Conservation (phyloP, 345 rosid species). For the Anastatica hierochuntica region DNA sequence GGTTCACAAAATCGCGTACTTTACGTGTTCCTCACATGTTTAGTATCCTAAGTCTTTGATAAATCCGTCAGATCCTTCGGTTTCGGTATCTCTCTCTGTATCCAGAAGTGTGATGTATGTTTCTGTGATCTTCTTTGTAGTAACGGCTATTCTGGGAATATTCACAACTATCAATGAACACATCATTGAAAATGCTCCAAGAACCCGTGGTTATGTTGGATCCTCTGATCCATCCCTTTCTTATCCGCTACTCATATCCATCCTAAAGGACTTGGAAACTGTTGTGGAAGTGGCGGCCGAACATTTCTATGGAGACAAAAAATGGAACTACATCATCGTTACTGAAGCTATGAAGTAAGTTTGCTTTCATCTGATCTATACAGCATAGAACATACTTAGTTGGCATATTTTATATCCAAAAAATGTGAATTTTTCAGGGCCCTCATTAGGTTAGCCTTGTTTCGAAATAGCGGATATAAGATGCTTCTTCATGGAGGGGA, state of each 20-base stretch:
- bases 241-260: slow-evolving; percentile 62
- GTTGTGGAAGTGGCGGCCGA: slow-evolving; percentile 83
- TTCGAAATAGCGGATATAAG: slow-evolving; percentile 65
- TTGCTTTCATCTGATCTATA: not conserved
- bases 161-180: slow-evolving; percentile 78
- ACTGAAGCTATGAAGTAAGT: slow-evolving; percentile 80
- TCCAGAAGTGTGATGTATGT: slow-evolving; percentile 9
- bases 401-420: not conserved
- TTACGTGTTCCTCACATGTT: not conserved
- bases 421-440: slow-evolving; percentile 41
- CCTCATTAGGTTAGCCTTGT: slow-evolving; percentile 54
- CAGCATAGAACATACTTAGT: not conserved
- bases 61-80: not conserved
- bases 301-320: slow-evolving; percentile 70
- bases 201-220: slow-evolving; percentile 24
- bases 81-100: not conserved
- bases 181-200: slow-evolving; percentile 60
- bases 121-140: slow-evolving; percentile 40
- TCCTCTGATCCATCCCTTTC: slow-evolving; percentile 39
- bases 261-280: slow-evolving; percentile 76
- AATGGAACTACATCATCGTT: slow-evolving; percentile 77
- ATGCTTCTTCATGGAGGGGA: slow-evolving; percentile 94
- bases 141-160: slow-evolving; percentile 72
- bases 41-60: not conserved
- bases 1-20: not conserved